Base-by-base conservation (phyloP, 345 rosid genomes). In the Euphorbia lathyris region DNA sequence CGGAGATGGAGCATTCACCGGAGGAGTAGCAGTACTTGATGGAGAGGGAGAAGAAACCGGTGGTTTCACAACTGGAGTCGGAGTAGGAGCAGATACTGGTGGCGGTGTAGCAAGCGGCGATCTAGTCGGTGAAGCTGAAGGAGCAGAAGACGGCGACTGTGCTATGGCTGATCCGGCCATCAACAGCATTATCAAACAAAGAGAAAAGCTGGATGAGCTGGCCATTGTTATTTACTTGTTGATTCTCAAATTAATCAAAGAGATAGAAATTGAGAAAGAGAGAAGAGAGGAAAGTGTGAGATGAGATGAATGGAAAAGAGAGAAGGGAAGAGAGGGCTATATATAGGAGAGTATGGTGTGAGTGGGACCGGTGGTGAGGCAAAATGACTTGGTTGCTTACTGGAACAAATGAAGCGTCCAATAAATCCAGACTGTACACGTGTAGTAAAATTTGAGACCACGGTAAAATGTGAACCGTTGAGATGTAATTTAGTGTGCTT, bases 1-100 rank as follows among this genome's bases (percentile, higher is more conserved):
- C 16, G 84, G 76, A 17, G 64, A 72, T 22, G 70, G 70, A 34
- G 70, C 61, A 67, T 22, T 47, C 52, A 42, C 69, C 20, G 77
- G 7, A n/a, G n/a, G n/a, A n/a, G n/a, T n/a, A n/a, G n/a, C n/a
- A n/a, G n/a, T n/a, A n/a, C n/a, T n/a, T n/a, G n/a, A n/a, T n/a
- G n/a, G n/a, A 69, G 74, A 62, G 1, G n/a, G n/a, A n/a, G n/a
- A n/a, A n/a, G n/a, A n/a, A n/a, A n/a, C n/a, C n/a, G n/a, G n/a
- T n/a, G n/a, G n/a, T n/a, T n/a, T n/a, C n/a, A n/a, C n/a, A n/a
- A n/a, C n/a, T n/a, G 72, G 36, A 76, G 17, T 25, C 0, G 71
- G 69, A 38, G 74, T 59, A 63, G 77, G 62, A 16, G 72, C 50
- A 17, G 53, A 29, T 9, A 19, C 63, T 9, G 59, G 59, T 2